A percentile compares a stretch with the other conserved stretches of the same genome.
Conservation (phyloP, 2,329 filamentous ascomycete genomes). For the Aspergillus chevalieri region DNA sequence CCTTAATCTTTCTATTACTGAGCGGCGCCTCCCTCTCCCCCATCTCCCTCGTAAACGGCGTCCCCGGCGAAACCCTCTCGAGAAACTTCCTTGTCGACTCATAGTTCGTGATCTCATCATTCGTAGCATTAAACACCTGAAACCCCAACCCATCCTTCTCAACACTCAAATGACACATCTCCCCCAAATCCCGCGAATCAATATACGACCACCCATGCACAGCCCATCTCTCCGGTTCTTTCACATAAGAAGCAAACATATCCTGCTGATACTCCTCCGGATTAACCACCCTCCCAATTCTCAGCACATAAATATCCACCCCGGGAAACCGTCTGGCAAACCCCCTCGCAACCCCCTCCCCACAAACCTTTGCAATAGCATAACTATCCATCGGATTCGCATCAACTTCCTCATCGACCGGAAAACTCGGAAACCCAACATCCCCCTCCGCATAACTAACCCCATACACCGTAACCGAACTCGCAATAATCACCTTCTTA, state of each 20-base stretch:
- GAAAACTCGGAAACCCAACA: conserved; percentile 52
- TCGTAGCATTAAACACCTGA: conserved; percentile 60
- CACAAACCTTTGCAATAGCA: conserved; percentile 55
- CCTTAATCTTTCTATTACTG: conserved; percentile 55
- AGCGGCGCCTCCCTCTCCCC: conserved; percentile 55
- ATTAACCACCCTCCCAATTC: conserved; percentile 58
- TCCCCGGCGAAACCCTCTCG: conserved; percentile 44
- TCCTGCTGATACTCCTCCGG: conserved; percentile 54
- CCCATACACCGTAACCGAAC: conserved; percentile 55
- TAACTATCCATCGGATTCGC: conserved; percentile 58
- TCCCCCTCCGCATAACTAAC: conserved; percentile 58
- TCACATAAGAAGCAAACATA: conserved; percentile 47
- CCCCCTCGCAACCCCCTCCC: conserved; percentile 51
- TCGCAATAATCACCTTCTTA: conserved; percentile 57
- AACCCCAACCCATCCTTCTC: conserved; percentile 45
- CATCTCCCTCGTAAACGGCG: conserved; percentile 51
- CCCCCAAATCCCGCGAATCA: conserved; percentile 56
- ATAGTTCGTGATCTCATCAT: conserved; percentile 53
- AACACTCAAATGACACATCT: conserved; percentile 54
- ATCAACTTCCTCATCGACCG: conserved; percentile 55
- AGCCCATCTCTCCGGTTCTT: conserved; percentile 46
- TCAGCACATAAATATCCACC: conserved; percentile 54
- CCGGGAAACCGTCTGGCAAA: conserved; percentile 49
- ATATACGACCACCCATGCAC: conserved; percentile 59
- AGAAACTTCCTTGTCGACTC: conserved; percentile 50